A percentile compares a stretch with the other conserved stretches of the same genome.
These are phyloP conservation scores for Chlorella sp. DNA, from an alignment of 139 green algal genomes.

Conservation along the genomic window DNA sequence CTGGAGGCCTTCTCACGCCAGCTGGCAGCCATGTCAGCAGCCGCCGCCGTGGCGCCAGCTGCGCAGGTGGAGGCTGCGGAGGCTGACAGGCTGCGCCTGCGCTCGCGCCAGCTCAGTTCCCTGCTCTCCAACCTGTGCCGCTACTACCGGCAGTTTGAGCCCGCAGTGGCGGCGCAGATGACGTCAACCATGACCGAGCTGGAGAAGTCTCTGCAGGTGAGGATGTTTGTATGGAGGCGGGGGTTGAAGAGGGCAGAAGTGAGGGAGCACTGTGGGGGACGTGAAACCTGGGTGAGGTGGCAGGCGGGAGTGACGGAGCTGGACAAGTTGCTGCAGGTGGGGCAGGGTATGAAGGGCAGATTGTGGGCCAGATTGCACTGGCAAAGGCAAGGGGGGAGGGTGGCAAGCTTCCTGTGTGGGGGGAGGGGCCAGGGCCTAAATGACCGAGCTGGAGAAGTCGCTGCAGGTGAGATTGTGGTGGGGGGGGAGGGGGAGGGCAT, in stretches of 20 bases:
- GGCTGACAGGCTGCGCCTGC: background rate
- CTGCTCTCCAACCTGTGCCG: slow-evolving; percentile 76
- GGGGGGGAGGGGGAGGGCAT: too few relatives aligned
- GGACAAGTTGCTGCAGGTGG: slow-evolving; percentile 83
- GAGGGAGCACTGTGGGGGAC: background rate
- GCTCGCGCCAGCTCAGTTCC: slow-evolving; percentile 32
- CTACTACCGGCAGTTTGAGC: slow-evolving; percentile 91
- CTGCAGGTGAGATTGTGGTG: too few relatives aligned
- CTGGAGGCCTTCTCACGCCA: slow-evolving; percentile 67
- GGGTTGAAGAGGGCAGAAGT: background rate
- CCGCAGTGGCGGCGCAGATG: slow-evolving; percentile 63
- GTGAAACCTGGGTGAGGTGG: too few relatives aligned
- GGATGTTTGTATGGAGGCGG: background rate
- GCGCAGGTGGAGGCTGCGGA: background rate
- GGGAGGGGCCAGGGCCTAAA: too few relatives aligned
- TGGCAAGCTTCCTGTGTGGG: too few relatives aligned
- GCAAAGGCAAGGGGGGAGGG: background rate
- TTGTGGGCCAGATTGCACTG: background rate
- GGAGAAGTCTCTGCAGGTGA: slow-evolving; percentile 83
- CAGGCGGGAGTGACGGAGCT: slow-evolving; percentile 65
- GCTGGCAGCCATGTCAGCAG: slow-evolving; percentile 25
- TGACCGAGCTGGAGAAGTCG: slow-evolving; percentile 84
- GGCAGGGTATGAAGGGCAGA: background rate
- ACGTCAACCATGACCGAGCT: slow-evolving; percentile 63
- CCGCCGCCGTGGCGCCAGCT: slow-evolving; percentile 3